Percentiles rank a stretch among this genome's conserved stretches.
Conservation (phyloP, 1,139 yeast genomes). For the Kurtzmaniella natalensis region DNA sequence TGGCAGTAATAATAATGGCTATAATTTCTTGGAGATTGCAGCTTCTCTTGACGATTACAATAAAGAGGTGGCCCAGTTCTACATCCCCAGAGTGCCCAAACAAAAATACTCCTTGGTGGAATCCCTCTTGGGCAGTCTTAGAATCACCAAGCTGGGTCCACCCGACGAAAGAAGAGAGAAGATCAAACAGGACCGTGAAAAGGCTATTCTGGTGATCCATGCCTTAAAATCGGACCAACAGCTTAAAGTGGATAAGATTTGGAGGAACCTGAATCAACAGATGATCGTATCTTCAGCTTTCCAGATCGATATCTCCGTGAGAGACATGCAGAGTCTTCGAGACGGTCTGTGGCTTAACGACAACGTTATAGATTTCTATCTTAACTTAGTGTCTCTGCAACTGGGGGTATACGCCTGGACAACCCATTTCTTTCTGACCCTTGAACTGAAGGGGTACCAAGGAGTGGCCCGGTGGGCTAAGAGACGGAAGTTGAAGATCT, state of each 20-base stretch:
- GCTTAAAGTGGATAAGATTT: constrained; percentile 18
- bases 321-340: constrained; percentile 67
- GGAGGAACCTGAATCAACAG: constrained; percentile 18
- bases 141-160: constrained; percentile 1
- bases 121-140: constrained; percentile 4
- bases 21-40: too few species aligned
- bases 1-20: too few species aligned
- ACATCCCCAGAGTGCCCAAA: constrained; percentile 6
- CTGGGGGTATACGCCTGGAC: constrained; percentile 63
- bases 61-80: constrained; percentile 3
- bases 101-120: constrained; percentile 4
- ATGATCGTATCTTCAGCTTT: constrained; percentile 24
- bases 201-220: neutral
- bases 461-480: constrained; percentile 92
- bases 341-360: constrained; percentile 88
- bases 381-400: constrained; percentile 49
- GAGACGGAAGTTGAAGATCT: constrained; percentile 68
- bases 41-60: constrained; percentile 2
- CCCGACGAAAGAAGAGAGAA: constrained; percentile 1
- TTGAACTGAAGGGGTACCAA: constrained; percentile 66
- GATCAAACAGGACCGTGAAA: constrained; percentile 6
- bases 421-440: constrained; percentile 78
- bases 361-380: constrained; percentile 79
- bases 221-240: constrained; percentile 17
- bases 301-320: constrained; percentile 55